A percentile compares a stretch with the other conserved stretches of the same genome.
Evolutionary conservation across 1,284 basidiomycete genomes (phyloP).

Genomic region (Mycena sp.): DNA sequence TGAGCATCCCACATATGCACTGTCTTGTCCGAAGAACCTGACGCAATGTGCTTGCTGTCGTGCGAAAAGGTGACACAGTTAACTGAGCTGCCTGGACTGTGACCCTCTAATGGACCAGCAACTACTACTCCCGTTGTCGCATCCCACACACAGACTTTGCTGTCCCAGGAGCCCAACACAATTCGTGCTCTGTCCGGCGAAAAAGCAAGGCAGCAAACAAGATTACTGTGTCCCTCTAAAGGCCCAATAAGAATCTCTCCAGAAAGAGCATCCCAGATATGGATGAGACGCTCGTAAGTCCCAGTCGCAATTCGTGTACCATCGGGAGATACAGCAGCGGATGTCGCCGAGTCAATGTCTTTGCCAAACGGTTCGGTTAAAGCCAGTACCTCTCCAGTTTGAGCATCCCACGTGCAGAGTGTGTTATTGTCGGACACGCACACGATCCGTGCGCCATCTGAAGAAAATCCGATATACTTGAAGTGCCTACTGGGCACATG

Average conservation of each 20-base stretch:
- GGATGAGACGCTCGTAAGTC: not conserved
- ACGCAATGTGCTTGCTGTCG: too few species aligned
- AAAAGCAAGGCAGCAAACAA: conserved; percentile 15
- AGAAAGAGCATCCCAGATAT: not conserved
- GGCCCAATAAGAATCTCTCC: too few species aligned
- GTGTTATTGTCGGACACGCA: conserved; percentile 30
- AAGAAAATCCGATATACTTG: conserved; percentile 30
- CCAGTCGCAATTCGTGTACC: not conserved
- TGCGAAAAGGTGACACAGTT: not conserved
- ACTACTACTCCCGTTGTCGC: conserved; percentile 16
- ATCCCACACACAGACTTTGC: conserved; percentile 36
- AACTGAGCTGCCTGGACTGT: not conserved
- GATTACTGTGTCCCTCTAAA: too few species aligned
- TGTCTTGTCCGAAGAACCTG: conserved; percentile 29
- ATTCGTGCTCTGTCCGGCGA: conserved; percentile 20
- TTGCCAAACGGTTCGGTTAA: too few species aligned
- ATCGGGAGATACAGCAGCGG: too few species aligned
- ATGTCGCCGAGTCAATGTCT: too few species aligned
- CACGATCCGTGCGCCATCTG: conserved; percentile 26
- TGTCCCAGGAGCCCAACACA: conserved; percentile 26
- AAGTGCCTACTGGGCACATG: too few species aligned
- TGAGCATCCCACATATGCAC: conserved; percentile 38
- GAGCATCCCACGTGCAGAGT: conserved; percentile 30
- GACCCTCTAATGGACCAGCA: not conserved
- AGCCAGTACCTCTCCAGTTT: conserved; percentile 36